These are phyloP conservation scores for Typha latifolia DNA, from an alignment of 176 grass and related monocot genomes.

Conservation along the genomic window DNA sequence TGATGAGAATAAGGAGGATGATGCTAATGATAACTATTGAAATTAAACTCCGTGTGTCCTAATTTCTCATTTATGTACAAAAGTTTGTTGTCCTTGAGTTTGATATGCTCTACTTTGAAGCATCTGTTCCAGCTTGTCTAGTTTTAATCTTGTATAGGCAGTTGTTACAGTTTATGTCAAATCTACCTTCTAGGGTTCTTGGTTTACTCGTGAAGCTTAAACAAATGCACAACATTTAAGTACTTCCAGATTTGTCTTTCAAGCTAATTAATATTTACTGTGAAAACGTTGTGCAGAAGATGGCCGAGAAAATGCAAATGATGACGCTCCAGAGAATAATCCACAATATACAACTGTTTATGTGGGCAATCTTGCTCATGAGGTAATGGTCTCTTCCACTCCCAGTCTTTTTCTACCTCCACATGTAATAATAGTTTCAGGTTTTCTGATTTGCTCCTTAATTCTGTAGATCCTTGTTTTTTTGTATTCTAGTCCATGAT, in stretches of 20 bases:
- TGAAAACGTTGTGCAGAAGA: constrained; percentile 32
- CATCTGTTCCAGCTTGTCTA: no score
- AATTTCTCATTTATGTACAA: no score
- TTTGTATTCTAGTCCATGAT: not conserved
- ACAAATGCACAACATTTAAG: not conserved
- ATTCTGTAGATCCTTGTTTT: not conserved
- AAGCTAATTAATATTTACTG: not conserved
- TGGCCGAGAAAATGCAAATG: constrained; percentile 50
- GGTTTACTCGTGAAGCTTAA: no score
- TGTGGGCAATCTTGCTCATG: constrained; percentile 91
- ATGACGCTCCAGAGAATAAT: constrained; percentile 84
- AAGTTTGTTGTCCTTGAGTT: no score
- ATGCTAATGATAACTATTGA: no score
- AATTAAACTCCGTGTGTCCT: no score
- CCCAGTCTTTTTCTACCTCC: no score
- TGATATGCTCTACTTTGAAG: no score
- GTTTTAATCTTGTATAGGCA: no score
- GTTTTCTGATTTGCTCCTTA: not conserved
- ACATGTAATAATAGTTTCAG: not conserved
- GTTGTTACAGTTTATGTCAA: no score
- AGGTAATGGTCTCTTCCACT: constrained; percentile 25
- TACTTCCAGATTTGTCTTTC: not conserved
- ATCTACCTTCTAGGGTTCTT: no score
- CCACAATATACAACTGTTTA: constrained; percentile 88
- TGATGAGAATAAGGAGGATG: no score